These are phyloP conservation scores for Amanita pallidorosea DNA, from an alignment of 768 basidiomycete genomes.

Conservation along the genomic window DNA sequence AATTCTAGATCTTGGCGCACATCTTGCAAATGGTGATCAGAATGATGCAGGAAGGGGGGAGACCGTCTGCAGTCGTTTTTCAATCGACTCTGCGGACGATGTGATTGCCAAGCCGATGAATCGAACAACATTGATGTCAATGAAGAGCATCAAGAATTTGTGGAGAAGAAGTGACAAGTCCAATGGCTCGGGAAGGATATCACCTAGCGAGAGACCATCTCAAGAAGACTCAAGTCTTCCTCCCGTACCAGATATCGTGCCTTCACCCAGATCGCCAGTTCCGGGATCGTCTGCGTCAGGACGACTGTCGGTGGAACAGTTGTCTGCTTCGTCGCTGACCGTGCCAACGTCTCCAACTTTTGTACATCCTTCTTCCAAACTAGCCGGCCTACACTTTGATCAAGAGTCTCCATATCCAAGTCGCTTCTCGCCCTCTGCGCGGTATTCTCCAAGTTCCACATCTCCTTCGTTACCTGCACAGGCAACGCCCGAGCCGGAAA, in stretches of 20 bases:
- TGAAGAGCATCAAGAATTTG: constrained; percentile 62
- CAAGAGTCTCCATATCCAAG: constrained; percentile 64
- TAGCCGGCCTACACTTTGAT: constrained; percentile 55
- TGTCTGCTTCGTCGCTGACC: background rate
- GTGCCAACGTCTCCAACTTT: background rate
- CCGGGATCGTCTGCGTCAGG: constrained; percentile 13
- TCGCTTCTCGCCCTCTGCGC: constrained; percentile 19
- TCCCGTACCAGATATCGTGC: constrained; percentile 16
- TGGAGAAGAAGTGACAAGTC: constrained; percentile 68
- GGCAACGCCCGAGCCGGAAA: constrained; percentile 28
- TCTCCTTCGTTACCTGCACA: constrained; percentile 18
- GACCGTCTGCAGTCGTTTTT: constrained; percentile 56
- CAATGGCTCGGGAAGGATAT: constrained; percentile 17
- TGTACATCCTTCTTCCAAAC: background rate
- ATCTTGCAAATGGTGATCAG: background rate
- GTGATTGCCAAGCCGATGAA: constrained; percentile 19
- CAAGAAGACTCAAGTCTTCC: constrained; percentile 26
- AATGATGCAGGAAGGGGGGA: constrained; percentile 6
- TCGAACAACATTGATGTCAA: constrained; percentile 53
- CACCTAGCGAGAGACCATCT: constrained; percentile 27
- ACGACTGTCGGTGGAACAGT: background rate
- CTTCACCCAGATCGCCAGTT: constrained; percentile 15
- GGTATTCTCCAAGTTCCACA: constrained; percentile 12
- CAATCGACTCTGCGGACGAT: constrained; percentile 50
- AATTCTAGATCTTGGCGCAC: background rate